phyloP scores from a whole-genome alignment of 2,329 filamentous ascomycete species.

The Pseudocercospora ulei region DNA sequence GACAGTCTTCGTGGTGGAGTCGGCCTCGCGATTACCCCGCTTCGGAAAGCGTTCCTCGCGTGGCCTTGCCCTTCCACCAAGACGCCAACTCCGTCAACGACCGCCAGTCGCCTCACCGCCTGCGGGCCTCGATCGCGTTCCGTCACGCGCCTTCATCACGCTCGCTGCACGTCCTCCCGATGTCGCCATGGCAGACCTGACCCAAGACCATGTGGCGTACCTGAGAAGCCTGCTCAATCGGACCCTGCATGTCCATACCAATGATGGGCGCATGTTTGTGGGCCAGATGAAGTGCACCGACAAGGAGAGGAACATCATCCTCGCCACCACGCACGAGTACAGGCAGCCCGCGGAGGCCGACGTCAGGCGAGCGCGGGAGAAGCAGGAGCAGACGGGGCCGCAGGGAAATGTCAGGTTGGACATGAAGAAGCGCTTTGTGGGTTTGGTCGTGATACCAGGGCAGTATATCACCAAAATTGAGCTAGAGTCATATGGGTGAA shows the following conservation, averaged over 20 bases:
- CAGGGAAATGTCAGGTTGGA: constrained; percentile 49
- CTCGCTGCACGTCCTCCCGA: background rate
- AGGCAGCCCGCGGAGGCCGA: constrained; percentile 53
- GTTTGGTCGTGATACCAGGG: constrained; percentile 80
- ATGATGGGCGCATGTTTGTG: constrained; percentile 77
- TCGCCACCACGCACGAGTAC: constrained; percentile 81
- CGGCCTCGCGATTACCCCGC: too few species aligned
- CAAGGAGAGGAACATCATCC: constrained; percentile 71
- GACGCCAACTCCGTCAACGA: too few species aligned
- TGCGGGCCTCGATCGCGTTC: too few species aligned
- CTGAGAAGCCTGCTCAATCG: constrained; percentile 42
- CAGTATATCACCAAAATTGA: constrained; percentile 80
- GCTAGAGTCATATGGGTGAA: constrained; percentile 53
- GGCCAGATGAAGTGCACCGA: constrained; percentile 93
- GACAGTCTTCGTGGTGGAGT: too few species aligned
- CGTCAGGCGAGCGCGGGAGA: constrained; percentile 35
- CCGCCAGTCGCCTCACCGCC: too few species aligned
- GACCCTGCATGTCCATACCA: constrained; percentile 66
- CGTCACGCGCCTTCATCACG: too few species aligned
- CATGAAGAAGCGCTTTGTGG: constrained; percentile 78
- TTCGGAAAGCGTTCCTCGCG: too few species aligned
- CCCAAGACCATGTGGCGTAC: constrained; percentile 25
- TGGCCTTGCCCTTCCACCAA: too few species aligned
- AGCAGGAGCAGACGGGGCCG: constrained; percentile 28
- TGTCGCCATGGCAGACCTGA: constrained; percentile 9